Conservation (phyloP, 305 asterid genomes). For the Lippia alba region DNA sequence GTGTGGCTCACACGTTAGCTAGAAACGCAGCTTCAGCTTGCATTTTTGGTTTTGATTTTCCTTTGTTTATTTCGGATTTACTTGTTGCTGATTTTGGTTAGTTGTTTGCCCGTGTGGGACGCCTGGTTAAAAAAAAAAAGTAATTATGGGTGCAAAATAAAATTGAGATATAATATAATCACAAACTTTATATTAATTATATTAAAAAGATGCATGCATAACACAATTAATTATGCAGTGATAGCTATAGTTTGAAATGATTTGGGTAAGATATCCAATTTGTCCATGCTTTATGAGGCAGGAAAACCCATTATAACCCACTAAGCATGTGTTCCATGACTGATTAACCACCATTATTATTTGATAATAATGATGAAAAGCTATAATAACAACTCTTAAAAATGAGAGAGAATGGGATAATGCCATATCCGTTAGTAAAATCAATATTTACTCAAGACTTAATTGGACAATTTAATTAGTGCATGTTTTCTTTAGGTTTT, state of each 20-base stretch:
- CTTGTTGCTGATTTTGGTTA: too few relatives aligned
- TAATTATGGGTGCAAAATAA: too few relatives aligned
- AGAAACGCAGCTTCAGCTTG: too few relatives aligned
- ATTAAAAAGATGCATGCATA: not conserved
- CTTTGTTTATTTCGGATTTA: too few relatives aligned
- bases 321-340: not conserved
- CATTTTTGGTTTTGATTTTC: too few relatives aligned
- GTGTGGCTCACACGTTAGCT: too few relatives aligned
- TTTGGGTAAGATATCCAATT: conserved; percentile 29
- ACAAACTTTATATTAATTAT: too few relatives aligned
- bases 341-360: conserved; percentile 22
- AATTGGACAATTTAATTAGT: not conserved
- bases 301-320: conserved; percentile 13
- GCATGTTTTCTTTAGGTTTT: not conserved
- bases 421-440: not conserved
- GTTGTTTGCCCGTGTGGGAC: too few relatives aligned
- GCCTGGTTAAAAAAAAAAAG: too few relatives aligned
- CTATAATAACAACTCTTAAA: conserved; percentile 7
- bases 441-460: not conserved
- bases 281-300: conserved; percentile 43
- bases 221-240: not conserved
- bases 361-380: conserved; percentile 10
- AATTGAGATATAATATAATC: too few relatives aligned
- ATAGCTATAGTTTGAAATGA: conserved; percentile 17
- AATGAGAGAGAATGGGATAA: not conserved